phyloP scores from a whole-genome alignment of 345 rosid species.

The Trapa bicornis region DNA sequence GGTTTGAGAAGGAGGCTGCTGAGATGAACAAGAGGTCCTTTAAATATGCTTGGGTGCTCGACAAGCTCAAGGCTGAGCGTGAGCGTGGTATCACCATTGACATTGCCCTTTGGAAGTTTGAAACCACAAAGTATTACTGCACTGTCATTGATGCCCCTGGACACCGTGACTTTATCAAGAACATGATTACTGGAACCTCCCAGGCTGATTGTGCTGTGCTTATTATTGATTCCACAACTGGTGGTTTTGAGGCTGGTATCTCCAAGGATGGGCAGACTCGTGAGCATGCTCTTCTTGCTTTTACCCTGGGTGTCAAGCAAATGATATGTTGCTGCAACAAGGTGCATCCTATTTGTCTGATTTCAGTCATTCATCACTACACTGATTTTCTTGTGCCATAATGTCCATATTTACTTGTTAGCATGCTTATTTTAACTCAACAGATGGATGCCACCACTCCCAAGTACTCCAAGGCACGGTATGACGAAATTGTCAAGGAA shows the following conservation, averaged over 20 bases:
- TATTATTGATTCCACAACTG: conserved; percentile 67
- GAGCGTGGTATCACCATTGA: conserved; percentile 91
- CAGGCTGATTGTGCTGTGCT: conserved; percentile 78
- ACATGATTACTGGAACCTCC: conserved; percentile 73
- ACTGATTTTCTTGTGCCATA: too few relatives aligned
- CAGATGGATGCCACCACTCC: conserved; percentile 20
- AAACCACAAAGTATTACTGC: conserved; percentile 82
- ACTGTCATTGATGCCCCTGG: conserved; percentile 93
- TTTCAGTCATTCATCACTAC: neutral
- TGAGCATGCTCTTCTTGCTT: conserved; percentile 77
- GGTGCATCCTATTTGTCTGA: conserved; percentile 12
- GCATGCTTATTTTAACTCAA: neutral
- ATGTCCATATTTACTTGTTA: neutral
- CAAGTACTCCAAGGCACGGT: conserved; percentile 15
- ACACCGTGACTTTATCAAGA: conserved; percentile 71
- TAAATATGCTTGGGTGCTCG: conserved; percentile 86
- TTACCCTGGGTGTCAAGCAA: conserved; percentile 82
- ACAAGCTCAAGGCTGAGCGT: conserved; percentile 94
- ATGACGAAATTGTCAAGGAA: conserved; percentile 15
- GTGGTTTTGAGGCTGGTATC: conserved; percentile 75
- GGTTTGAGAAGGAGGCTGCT: conserved; percentile 78
- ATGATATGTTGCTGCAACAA: conserved; percentile 88
- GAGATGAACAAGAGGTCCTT: conserved; percentile 85
- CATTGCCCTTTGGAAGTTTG: conserved; percentile 83
- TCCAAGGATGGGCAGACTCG: conserved; percentile 82